Percentiles rank a stretch among this genome's conserved stretches.
Conservation (phyloP, 768 basidiomycete species). For the Lactarius quietus region DNA sequence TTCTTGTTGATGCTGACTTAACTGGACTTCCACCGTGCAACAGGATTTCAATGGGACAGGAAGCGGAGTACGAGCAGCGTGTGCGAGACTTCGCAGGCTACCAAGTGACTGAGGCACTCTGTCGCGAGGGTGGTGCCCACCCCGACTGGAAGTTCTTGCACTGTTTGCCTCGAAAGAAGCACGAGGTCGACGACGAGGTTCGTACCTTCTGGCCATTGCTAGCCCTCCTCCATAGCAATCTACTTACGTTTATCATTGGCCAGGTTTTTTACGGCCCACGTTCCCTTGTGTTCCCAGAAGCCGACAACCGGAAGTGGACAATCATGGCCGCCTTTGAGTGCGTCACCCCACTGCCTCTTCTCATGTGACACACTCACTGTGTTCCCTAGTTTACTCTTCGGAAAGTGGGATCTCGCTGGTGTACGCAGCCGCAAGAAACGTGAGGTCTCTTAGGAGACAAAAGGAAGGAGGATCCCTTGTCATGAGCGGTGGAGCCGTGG, state of each 20-base stretch:
- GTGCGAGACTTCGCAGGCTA: slow-evolving; percentile 86
- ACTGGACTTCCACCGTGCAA: background rate
- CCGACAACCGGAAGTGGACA: slow-evolving; percentile 97
- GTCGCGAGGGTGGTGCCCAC: slow-evolving; percentile 75
- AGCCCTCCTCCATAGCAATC: background rate
- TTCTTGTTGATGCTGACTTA: background rate
- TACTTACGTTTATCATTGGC: slow-evolving; percentile 7
- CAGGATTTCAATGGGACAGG: slow-evolving; percentile 99
- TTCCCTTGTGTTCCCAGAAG: slow-evolving; percentile 88
- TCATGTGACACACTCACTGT: slow-evolving; percentile 31
- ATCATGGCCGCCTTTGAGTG: slow-evolving; percentile 91
- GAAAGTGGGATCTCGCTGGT: slow-evolving; percentile 31
- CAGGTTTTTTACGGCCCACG: slow-evolving; percentile 92
- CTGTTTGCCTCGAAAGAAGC: slow-evolving; percentile 86
- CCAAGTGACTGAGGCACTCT: slow-evolving; percentile 89
- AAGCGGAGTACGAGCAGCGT: slow-evolving; percentile 86
- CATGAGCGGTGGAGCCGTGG: background rate
- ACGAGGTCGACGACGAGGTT: slow-evolving; percentile 96
- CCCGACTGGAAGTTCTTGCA: slow-evolving; percentile 94
- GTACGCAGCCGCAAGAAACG: slow-evolving; percentile 5
- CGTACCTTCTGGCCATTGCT: slow-evolving; percentile 8
- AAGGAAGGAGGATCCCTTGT: background rate
- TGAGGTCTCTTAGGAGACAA: background rate
- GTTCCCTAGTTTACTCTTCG: slow-evolving; percentile 33
- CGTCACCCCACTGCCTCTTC: slow-evolving; percentile 28